Percentiles rank a stretch among this genome's conserved stretches.
These are phyloP conservation scores for Umbelopsis sp. DNA, from an alignment of 371 early-diverging fungal genomes.

Conservation along the genomic window DNA sequence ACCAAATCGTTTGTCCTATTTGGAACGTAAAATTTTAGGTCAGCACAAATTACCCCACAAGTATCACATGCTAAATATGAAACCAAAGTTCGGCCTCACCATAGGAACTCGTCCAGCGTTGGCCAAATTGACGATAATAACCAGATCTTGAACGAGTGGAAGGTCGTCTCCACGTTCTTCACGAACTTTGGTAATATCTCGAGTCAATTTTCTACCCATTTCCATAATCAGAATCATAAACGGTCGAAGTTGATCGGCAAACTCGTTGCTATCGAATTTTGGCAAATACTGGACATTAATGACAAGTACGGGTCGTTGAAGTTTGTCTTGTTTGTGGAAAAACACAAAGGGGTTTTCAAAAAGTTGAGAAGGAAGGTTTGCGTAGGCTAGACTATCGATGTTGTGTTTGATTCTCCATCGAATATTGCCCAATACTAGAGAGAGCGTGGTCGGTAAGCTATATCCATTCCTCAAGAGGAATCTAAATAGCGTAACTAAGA, in stretches of 20 bases:
- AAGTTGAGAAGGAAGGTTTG: constrained; percentile 36
- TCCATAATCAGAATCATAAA: constrained; percentile 52
- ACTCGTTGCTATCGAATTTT: constrained; percentile 34
- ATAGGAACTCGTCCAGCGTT: constrained; percentile 47
- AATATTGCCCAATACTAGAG: constrained; percentile 41
- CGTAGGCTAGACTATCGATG: constrained; percentile 31
- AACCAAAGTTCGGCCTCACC: constrained; percentile 23
- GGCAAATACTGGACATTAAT: constrained; percentile 51
- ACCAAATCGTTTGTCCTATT: constrained; percentile 17
- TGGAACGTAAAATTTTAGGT: constrained; percentile 13
- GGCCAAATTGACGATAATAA: constrained; percentile 40
- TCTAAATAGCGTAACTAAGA: constrained; percentile 33
- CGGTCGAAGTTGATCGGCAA: constrained; percentile 36
- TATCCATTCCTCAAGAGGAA: constrained; percentile 25
- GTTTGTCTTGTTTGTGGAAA: constrained; percentile 45
- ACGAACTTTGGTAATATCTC: constrained; percentile 35
- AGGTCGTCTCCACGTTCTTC: constrained; percentile 24
- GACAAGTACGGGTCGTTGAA: constrained; percentile 47
- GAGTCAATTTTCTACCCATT: constrained; percentile 39
- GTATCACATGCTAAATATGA: constrained; percentile 1
- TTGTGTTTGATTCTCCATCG: constrained; percentile 41
- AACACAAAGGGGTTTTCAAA: constrained; percentile 40
- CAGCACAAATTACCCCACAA: constrained; percentile 3
- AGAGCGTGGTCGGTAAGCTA: constrained; percentile 22
- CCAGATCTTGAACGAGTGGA: constrained; percentile 36